phyloP scores from a whole-genome alignment of 2,329 filamentous ascomycete species.

The Pyricularia sp. region DNA sequence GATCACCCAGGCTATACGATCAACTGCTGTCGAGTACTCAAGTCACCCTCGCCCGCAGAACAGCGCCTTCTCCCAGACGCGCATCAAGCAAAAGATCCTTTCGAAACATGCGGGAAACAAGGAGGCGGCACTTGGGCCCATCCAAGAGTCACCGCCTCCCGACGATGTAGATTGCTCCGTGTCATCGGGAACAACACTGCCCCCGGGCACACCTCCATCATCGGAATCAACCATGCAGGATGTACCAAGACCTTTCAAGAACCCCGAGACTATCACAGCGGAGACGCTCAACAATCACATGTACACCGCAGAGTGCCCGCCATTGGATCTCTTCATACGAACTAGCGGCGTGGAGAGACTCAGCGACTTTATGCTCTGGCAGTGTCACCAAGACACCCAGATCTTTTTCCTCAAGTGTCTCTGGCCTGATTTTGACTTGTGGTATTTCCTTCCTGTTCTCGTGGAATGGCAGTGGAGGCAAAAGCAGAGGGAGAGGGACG shows the following conservation, averaged over 20 bases:
- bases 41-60: constrained; percentile 51
- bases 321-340: constrained; percentile 78
- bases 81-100: constrained; percentile 76
- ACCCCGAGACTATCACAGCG: constrained; percentile 76
- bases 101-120: constrained; percentile 43
- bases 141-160: constrained; percentile 33
- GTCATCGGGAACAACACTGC: constrained; percentile 47
- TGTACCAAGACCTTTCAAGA: constrained; percentile 39
- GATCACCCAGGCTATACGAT: constrained; percentile 79
- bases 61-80: constrained; percentile 72
- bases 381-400: constrained; percentile 84
- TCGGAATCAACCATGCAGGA: constrained; percentile 27
- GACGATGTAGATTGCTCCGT: constrained; percentile 40
- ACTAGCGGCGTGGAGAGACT: constrained; percentile 87
- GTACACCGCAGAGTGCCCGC: constrained; percentile 75
- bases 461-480: constrained; percentile 73
- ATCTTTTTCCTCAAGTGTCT: constrained; percentile 85
- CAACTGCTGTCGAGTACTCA: constrained; percentile 78
- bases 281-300: constrained; percentile 75
- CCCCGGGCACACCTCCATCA: not conserved
- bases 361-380: constrained; percentile 98
- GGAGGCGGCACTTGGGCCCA: constrained; percentile 27
- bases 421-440: constrained; percentile 93
- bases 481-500: constrained; percentile 42
- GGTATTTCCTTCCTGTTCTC: constrained; percentile 83